These are phyloP conservation scores for Arabis alpina DNA, from an alignment of 345 rosid genomes.

Conservation along the genomic window DNA sequence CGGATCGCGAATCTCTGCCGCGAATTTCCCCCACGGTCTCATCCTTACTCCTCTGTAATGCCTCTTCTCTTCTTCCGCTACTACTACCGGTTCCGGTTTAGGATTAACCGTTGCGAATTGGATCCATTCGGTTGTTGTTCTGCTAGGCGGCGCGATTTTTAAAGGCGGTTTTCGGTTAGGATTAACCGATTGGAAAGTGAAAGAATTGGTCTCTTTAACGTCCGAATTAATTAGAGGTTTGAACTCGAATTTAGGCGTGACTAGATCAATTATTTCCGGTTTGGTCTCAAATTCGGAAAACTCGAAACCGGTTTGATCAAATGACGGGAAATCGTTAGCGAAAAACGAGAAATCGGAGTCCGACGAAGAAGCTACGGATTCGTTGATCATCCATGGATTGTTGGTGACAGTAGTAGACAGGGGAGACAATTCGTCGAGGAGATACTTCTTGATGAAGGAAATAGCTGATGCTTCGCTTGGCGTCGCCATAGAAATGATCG, in stretches of 20 bases:
- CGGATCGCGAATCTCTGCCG: conserved; percentile 97
- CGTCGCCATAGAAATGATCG: conserved; percentile 43
- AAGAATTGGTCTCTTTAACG: conserved; percentile 22
- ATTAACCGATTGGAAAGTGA: conserved; percentile 31
- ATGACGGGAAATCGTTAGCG: conserved; percentile 32
- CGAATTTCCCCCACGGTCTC: conserved; percentile 97
- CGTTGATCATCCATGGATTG: conserved; percentile 34
- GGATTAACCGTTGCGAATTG: conserved; percentile 41
- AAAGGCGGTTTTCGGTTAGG: conserved; percentile 52
- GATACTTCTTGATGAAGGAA: conserved; percentile 54
- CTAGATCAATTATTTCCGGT: conserved; percentile 48
- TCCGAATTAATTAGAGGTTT: neutral
- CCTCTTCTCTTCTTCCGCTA: conserved; percentile 44
- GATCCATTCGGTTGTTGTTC: conserved; percentile 51
- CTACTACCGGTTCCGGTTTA: conserved; percentile 22
- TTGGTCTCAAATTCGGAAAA: conserved; percentile 49
- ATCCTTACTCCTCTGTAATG: conserved; percentile 92
- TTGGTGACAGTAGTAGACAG: conserved; percentile 3
- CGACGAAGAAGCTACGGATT: conserved; percentile 25
- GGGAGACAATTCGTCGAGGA: conserved; percentile 61
- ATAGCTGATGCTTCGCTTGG: conserved; percentile 52
- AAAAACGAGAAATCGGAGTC: conserved; percentile 38
- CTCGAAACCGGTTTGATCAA: conserved; percentile 23
- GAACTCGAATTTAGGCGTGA: conserved; percentile 35
- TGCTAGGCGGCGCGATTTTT: conserved; percentile 55